Evolutionary conservation across 1,139 yeast genomes (phyloP).

Genomic region (Schwanniomyces etchellsii): DNA sequence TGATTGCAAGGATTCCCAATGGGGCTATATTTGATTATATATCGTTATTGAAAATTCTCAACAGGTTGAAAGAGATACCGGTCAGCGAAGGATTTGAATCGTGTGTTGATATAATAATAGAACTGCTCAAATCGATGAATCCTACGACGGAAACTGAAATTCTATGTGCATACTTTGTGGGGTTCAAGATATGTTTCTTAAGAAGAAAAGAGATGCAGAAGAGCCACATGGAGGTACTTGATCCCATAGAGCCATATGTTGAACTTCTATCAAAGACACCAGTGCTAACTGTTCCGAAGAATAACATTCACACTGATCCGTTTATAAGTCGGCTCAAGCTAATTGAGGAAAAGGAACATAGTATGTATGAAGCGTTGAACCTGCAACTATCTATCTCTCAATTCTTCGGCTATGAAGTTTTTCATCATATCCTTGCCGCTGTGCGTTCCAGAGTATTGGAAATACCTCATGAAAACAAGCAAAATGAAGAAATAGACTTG

Average conservation of each 20-base stretch:
- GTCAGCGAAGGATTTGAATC: conserved; percentile 13
- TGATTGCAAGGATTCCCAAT: conserved; percentile 32
- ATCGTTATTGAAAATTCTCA: conserved; percentile 22
- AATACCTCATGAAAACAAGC: conserved; percentile 46
- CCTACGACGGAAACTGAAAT: conserved; percentile 28
- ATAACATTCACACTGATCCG: conserved; percentile 11
- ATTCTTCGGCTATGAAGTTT: conserved; percentile 13
- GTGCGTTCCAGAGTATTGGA: conserved; percentile 56
- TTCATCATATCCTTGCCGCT: conserved; percentile 42
- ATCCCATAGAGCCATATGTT: conserved; percentile 17
- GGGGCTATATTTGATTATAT: conserved; percentile 21
- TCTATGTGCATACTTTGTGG: conserved; percentile 22
- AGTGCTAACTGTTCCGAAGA: conserved; percentile 7
- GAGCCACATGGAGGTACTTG: conserved; percentile 5
- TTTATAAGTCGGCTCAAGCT: conserved; percentile 15
- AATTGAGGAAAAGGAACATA: conserved; percentile 4
- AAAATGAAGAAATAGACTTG: too few species aligned
- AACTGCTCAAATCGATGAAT: conserved; percentile 15
- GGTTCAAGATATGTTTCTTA: conserved; percentile 13
- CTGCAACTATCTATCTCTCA: conserved; percentile 9
- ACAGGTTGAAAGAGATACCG: conserved; percentile 15
- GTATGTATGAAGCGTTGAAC: conserved; percentile 16
- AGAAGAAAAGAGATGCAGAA: conserved; percentile 3
- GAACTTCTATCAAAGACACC: conserved; percentile 20
- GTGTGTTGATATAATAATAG: conserved; percentile 12